Evolutionary conservation across 83 land plant species (phyloP), one percentile per base, ranked within the genome.

Genomic region (Diphasiastrum complanatum): DNA sequence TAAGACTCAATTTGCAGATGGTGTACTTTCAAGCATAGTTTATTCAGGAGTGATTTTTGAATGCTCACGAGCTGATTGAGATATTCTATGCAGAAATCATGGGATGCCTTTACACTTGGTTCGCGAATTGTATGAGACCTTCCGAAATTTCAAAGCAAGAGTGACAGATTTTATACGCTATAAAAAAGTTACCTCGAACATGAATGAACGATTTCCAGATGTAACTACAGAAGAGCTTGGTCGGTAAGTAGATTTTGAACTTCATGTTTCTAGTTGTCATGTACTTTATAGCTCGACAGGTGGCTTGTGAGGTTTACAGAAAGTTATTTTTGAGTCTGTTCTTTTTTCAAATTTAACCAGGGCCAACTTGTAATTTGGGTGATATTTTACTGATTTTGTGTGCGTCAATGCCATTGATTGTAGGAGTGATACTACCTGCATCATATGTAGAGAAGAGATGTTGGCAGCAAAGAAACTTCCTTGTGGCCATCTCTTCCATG

Each of bases 351-450:
- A n/a, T n/a, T n/a, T n/a, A n/a, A n/a, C n/a, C n/a, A n/a, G n/a
- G n/a, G n/a, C n/a, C n/a, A n/a, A n/a, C n/a, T n/a, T n/a, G n/a
- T n/a, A n/a, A n/a, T n/a, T n/a, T n/a, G n/a, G n/a, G n/a, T n/a
- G n/a, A n/a, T n/a, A n/a, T n/a, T n/a, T n/a, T n/a, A n/a, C n/a
- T n/a, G n/a, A n/a, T n/a, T n/a, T n/a, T n/a, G n/a, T n/a, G n/a
- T n/a, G n/a, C n/a, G n/a, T n/a, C n/a, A n/a, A n/a, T n/a, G n/a
- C n/a, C n/a, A n/a, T n/a, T n/a, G n/a, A n/a, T n/a, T n/a, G 35
- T 35, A 55, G 59, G 8, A 55, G 59, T 30, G 59, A 55, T 55
- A 35, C 59, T 8, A 55, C 59, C n/a, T 55, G 59, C 35, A 55
- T 55, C 11, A 55, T 55, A 0, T 55, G 59, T 30, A 31, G 59